These are phyloP conservation scores for Stenogyne calaminthoides DNA, from an alignment of 305 asterid species.

Conservation along the genomic window DNA sequence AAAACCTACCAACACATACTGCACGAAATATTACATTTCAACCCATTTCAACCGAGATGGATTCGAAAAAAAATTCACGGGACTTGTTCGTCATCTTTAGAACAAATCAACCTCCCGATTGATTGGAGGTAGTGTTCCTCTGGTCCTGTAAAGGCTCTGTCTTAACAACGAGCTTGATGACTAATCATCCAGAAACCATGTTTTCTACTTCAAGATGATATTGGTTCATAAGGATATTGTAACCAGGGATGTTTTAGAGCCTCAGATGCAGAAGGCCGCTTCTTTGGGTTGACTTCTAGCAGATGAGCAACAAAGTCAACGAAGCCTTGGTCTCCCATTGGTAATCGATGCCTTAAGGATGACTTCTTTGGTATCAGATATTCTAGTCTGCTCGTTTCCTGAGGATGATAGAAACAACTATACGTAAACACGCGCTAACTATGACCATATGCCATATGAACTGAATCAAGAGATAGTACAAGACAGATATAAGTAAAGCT, in stretches of 20 bases:
- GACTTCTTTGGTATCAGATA: slow-evolving; percentile 91
- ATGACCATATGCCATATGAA: not conserved
- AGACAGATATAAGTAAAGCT: slow-evolving; percentile 16
- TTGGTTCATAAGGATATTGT: slow-evolving; percentile 93
- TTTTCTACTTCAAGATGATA: slow-evolving; percentile 59
- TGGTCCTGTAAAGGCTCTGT: slow-evolving; percentile 26
- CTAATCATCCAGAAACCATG: slow-evolving; percentile 15
- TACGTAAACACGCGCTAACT: not conserved
- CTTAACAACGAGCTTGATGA: slow-evolving; percentile 18
- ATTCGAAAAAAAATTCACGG: slow-evolving; percentile 35
- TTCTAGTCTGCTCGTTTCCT: slow-evolving; percentile 85
- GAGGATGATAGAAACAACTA: slow-evolving; percentile 28
- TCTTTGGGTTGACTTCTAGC: slow-evolving; percentile 77
- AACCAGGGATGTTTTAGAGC: slow-evolving; percentile 96
- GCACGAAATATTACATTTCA: slow-evolving; percentile 36
- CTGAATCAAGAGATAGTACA: not conserved
- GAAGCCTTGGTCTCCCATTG: slow-evolving; percentile 98
- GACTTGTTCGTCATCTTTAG: slow-evolving; percentile 23
- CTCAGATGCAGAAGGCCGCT: slow-evolving; percentile 89
- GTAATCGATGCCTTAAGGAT: slow-evolving; percentile 84
- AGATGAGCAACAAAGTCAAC: slow-evolving; percentile 78
- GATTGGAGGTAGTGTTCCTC: slow-evolving; percentile 23
- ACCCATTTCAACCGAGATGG: slow-evolving; percentile 22
- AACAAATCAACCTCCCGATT: slow-evolving; percentile 34
- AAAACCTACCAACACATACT: slow-evolving; percentile 39